Conservation (phyloP, 2,329 filamentous ascomycete species). For the Chrysosporium queenslandicum region DNA sequence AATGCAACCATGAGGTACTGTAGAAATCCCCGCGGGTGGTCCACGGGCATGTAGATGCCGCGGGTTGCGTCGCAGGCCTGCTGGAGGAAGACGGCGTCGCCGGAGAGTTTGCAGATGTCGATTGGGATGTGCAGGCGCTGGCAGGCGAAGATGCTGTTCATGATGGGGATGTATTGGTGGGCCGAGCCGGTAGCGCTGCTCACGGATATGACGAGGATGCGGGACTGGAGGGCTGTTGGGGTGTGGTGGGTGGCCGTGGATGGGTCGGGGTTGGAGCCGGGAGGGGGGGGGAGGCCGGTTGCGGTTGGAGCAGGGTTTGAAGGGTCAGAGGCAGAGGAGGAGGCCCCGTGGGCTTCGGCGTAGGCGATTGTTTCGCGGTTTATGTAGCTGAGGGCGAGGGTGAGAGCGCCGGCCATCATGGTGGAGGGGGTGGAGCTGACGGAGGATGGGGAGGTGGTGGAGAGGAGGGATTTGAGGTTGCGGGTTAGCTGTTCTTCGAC, state of each 20-base stretch:
- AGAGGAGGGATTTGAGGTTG: constrained; percentile 64
- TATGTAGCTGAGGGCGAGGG: constrained; percentile 79
- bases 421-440: constrained; percentile 56
- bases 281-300: constrained; percentile 15
- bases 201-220: constrained; percentile 83
- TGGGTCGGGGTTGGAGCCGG: constrained; percentile 12
- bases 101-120: constrained; percentile 78
- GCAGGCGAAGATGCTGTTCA: constrained; percentile 96
- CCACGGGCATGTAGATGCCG: constrained; percentile 58
- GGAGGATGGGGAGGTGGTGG: constrained; percentile 49
- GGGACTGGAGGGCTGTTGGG: constrained; percentile 52
- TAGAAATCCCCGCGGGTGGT: constrained; percentile 59
- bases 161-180: constrained; percentile 89
- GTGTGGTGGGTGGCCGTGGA: constrained; percentile 39
- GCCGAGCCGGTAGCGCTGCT: constrained; percentile 80
- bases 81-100: constrained; percentile 83
- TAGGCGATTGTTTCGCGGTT: constrained; percentile 66
- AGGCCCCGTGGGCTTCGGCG: constrained; percentile 46
- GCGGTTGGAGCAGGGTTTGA: constrained; percentile 28
- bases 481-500: constrained; percentile 71
- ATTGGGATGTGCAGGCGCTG: constrained; percentile 80
- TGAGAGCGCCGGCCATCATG: constrained; percentile 82
- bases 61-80: constrained; percentile 71
- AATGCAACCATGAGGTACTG: constrained; percentile 95
- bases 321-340: constrained; percentile 29